Conservation (phyloP, 106 monocot species). For the Phalaenopsis aphrodite region DNA sequence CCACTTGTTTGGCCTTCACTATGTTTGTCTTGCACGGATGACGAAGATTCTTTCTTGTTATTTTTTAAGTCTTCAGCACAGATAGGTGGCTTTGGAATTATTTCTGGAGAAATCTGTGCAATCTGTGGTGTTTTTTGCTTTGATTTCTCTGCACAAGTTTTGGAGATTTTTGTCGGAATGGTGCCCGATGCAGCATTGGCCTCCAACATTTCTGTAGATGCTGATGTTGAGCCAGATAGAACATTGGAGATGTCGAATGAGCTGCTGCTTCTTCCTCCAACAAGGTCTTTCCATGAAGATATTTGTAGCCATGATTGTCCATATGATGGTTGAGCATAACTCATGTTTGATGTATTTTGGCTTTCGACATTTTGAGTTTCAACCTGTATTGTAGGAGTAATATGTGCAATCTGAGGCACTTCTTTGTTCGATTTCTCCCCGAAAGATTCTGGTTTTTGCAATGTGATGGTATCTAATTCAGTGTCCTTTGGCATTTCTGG, state of each 20-base stretch:
- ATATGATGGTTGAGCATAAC: too few relatives aligned
- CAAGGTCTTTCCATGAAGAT: conserved; percentile 76
- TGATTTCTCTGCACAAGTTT: not conserved
- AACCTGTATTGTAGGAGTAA: not conserved
- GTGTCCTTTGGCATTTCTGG: not conserved
- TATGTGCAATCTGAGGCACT: not conserved
- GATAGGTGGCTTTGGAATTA: too few relatives aligned
- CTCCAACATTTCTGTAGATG: too few relatives aligned
- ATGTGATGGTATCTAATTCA: not conserved
- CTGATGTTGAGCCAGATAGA: conserved; percentile 19
- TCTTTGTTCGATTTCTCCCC: not conserved
- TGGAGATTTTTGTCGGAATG: not conserved
- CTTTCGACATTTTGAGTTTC: too few relatives aligned
- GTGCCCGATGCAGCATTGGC: not conserved
- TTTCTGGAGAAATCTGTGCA: too few relatives aligned
- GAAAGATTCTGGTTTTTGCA: not conserved
- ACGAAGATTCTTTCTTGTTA: not conserved
- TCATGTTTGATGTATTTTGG: too few relatives aligned
- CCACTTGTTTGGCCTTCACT: conserved; percentile 4
- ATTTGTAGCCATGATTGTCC: conserved; percentile 66
- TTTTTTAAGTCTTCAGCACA: not conserved
- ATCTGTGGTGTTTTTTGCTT: not conserved
- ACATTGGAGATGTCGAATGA: conserved; percentile 53
- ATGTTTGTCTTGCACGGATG: not conserved
- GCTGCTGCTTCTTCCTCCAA: conserved; percentile 31